A percentile compares a stretch with the other conserved stretches of the same genome.
These are phyloP conservation scores for Globisporangium solare DNA, from an alignment of 352 stramenopile species.

Conservation along the genomic window DNA sequence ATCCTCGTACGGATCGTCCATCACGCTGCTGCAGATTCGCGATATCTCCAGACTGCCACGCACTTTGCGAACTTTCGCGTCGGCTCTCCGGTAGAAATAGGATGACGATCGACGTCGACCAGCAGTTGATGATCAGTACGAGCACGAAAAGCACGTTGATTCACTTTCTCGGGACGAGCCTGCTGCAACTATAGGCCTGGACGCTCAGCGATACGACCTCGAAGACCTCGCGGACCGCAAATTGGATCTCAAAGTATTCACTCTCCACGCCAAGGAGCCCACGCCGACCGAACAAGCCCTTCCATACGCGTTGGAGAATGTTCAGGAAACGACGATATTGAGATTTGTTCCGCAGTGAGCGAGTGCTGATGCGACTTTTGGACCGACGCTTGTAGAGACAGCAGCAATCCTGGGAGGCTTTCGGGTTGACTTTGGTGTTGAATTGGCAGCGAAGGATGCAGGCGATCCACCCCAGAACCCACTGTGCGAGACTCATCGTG, in stretches of 20 bases:
- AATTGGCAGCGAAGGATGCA: too few relatives aligned
- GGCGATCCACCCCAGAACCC: too few relatives aligned
- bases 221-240: background rate
- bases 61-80: too few relatives aligned
- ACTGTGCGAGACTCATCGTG: background rate
- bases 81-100: too few relatives aligned
- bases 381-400: slow-evolving; percentile 2
- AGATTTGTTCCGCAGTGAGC: background rate
- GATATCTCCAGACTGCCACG: too few relatives aligned
- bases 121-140: slow-evolving; percentile 2
- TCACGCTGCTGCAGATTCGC: too few relatives aligned
- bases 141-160: slow-evolving; percentile 5
- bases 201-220: slow-evolving; percentile 2
- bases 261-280: slow-evolving; percentile 4
- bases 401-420: slow-evolving; percentile 1
- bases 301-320: background rate
- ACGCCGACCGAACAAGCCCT: background rate
- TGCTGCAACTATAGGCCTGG: slow-evolving; percentile 8
- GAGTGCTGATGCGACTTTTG: background rate
- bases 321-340: background rate
- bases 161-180: background rate
- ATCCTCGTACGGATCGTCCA: too few relatives aligned
- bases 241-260: slow-evolving; percentile 5
- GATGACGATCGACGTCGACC: too few relatives aligned
- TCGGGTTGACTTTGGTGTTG: slow-evolving; percentile 2